phyloP scores from a whole-genome alignment of 805 yeast species.

The Lipomyces orientalis region DNA sequence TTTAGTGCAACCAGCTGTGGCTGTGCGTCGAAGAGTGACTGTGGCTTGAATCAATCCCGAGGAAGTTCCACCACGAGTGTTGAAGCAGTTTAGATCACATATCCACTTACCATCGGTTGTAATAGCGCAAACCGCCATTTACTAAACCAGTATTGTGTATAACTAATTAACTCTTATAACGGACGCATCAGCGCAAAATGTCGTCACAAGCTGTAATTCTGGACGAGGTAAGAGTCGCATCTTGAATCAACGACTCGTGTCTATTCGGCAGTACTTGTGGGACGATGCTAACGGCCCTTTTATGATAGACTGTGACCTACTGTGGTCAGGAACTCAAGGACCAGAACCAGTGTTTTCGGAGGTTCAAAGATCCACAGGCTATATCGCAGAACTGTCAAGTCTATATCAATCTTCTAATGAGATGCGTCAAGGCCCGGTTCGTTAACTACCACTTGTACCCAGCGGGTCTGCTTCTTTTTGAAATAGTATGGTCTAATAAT shows the following conservation, averaged over 20 bases:
- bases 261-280: not conserved
- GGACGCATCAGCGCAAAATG: not conserved
- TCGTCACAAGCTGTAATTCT: not conserved
- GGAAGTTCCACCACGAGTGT: not conserved
- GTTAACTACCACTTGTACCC: not conserved
- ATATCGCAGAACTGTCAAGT: not conserved
- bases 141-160: not conserved
- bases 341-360: not conserved
- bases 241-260: not conserved
- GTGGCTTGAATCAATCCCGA: not conserved
- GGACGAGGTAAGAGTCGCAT: not conserved
- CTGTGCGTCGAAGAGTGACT: not conserved
- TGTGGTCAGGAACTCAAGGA: conserved; percentile 3
- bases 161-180: not conserved
- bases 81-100: not conserved
- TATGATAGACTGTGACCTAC: not conserved
- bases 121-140: not conserved
- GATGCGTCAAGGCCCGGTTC: not conserved
- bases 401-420: not conserved
- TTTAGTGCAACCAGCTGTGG: not conserved
- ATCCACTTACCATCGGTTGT: not conserved
- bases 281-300: not conserved
- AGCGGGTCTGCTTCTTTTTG: not conserved
- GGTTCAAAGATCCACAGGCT: not conserved
- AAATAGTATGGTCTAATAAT: not conserved